Evolutionary conservation across 1,284 basidiomycete species (phyloP), one percentile per base, ranked within the genome.

Genomic region (Sanguinoderma infundibulare): DNA sequence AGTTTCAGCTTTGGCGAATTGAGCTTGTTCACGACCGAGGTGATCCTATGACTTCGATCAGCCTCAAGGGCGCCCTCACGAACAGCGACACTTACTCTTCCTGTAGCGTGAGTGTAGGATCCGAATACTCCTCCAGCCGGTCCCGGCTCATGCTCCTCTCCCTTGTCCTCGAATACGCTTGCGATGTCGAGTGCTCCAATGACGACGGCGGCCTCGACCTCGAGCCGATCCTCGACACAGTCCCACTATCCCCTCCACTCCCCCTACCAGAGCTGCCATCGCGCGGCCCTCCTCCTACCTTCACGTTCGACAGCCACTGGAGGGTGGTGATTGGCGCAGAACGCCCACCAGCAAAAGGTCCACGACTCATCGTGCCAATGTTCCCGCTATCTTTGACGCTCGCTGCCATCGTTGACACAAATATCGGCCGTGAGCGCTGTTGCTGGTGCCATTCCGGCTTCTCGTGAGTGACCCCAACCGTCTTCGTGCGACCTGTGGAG

Each of bases 1-100:
- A 95, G 86, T 67, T 89, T 92, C 69, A 96, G 87, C 71, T 92
- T 94, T 15, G 82, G 82, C 0, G 87, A 78, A 3, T 86, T 80
- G 53, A 96, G 84, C 67, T 87, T 89, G 32, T 85, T 89, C 46
- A 92, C 80, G 5, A 93, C 92, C 17, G 86, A 82, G 0, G 92
- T 92, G 60, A 97, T 89, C 72, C 91, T 94, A 59, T 1, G 35
- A 34, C 24, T n/a, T 53, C 34, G n/a, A 12, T 64, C 24, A 60
- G 34, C 6, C 24, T 24, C 9, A 59, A 20, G 3, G 38, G 17
- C 30, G 12, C 30, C n/a, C 15, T 14, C 30, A 32, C 32, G n/a
- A 2, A 44, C 30, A 6, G 24, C 22, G 15, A 53, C 9, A 77
- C 88, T 67, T 64, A 92, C 90, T 95, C 94, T 62, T 95, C 92